Base-by-base conservation (phyloP, 2,329 filamentous ascomycete species). In the Didymella keratinophila region DNA sequence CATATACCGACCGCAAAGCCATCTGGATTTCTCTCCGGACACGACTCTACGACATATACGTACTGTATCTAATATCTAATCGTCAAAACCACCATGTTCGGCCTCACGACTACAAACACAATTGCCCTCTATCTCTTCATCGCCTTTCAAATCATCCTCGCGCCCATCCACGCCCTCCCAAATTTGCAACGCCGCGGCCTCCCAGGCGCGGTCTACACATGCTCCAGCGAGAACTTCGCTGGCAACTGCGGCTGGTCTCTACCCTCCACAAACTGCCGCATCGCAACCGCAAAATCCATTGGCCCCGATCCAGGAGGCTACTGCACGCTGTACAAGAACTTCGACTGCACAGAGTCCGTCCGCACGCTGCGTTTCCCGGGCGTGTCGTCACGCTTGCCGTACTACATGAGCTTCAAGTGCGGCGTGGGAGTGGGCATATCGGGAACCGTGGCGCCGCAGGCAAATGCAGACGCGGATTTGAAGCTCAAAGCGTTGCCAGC, bases 151-250 rank as follows among this genome's bases (percentile, higher is more conserved):
- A 42, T 20, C 57, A 18, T 54, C 58, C 46, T 65, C 36, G 56
- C 58, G 23, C n/a, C 61, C 28, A 47, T 36, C 27, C 39, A 64
- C 16, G 64, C 63, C 14, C 58, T 48, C 16, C 64, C 57, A n/a
- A 61, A 28, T 16, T 53, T 72, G 18, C 61, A 66, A 18, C 65
- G 64, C 10, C 72, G 72, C 34, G 72, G 71, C n/a, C 72, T 76
- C 21, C 70, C 73, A 18, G 73, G 73, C 23, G 73, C 71, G 21
- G 70, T 75, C 20, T 76, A 75, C 62, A 69, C 70, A 12, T 76
- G 73, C 62, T 66, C 66, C 7, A 57, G 45, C 11, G 41, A 58
- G 27, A 68, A 75, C 39, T 76, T 75, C 48, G 47, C 58, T 12
- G 71, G 70, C 14, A 37, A 64, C 55, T 76, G 73, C 57, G 65